These are phyloP conservation scores for Kwoniella shivajii DNA, from an alignment of 1,284 basidiomycete species.

Conservation along the genomic window DNA sequence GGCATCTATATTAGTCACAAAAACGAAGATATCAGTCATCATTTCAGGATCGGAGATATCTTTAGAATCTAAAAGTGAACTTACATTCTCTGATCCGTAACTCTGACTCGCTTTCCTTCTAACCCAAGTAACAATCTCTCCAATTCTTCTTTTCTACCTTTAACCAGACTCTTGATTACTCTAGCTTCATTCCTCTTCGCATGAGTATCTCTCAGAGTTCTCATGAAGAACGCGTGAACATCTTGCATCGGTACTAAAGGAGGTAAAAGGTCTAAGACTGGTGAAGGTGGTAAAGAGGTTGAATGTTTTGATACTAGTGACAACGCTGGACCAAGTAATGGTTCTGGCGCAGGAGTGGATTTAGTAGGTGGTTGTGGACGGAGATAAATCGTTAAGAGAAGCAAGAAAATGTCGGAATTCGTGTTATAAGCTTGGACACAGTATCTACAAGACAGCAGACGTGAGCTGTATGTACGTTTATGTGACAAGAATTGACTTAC, in stretches of 20 bases:
- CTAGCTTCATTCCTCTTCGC: constrained; percentile 63
- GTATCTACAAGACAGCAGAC: constrained; percentile 62
- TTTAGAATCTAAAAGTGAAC: constrained; percentile 32
- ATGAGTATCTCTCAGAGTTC: constrained; percentile 66
- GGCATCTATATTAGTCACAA: constrained; percentile 65
- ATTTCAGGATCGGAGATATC: neutral
- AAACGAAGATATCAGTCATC: neutral
- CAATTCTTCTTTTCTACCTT: constrained; percentile 71
- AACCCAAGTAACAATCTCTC: constrained; percentile 71
- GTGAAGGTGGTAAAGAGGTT: constrained; percentile 73
- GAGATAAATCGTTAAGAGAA: constrained; percentile 84
- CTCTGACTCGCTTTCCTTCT: constrained; percentile 79
- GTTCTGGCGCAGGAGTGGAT: neutral
- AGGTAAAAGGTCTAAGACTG: constrained; percentile 82
- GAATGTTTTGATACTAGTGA: constrained; percentile 81
- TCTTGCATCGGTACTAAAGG: constrained; percentile 79
- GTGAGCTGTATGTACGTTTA: neutral
- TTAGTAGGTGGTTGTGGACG: constrained; percentile 57
- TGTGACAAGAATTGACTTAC: constrained; percentile 57
- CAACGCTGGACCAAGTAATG: constrained; percentile 73
- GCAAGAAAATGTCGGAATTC: constrained; percentile 74
- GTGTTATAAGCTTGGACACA: constrained; percentile 74
- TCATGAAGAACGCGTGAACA: constrained; percentile 74
- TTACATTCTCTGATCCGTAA: constrained; percentile 87
- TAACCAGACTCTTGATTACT: constrained; percentile 68